These are phyloP conservation scores for Rhodosporidiobolus sp. DNA, from an alignment of 768 basidiomycete species.

Conservation along the genomic window DNA sequence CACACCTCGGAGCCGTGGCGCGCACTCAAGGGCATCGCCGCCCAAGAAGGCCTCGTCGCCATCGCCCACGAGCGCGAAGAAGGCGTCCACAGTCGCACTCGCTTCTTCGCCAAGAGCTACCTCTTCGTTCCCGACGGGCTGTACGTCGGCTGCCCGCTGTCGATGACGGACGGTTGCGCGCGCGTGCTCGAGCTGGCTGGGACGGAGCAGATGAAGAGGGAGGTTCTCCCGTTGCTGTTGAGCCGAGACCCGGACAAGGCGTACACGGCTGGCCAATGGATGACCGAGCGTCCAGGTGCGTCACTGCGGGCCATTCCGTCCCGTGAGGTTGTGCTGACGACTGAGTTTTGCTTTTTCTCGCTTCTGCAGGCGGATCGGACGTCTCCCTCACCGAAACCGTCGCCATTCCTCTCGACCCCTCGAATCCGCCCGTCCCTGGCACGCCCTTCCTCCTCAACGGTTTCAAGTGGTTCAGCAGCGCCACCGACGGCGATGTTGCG, in stretches of 20 bases:
- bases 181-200: constrained; percentile 69
- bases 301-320: constrained; percentile 48
- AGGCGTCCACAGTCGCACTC: constrained; percentile 63
- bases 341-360: too few species aligned
- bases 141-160: constrained; percentile 66
- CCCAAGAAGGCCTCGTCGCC: constrained; percentile 57
- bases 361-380: constrained; percentile 49
- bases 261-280: constrained; percentile 74
- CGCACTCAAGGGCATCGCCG: constrained; percentile 60
- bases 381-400: constrained; percentile 69
- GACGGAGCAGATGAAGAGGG: constrained; percentile 60
- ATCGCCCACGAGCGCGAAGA: constrained; percentile 43
- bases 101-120: constrained; percentile 61
- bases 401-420: constrained; percentile 48
- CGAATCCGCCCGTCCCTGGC: not conserved
- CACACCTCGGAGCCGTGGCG: constrained; percentile 73
- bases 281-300: constrained; percentile 56
- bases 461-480: constrained; percentile 47
- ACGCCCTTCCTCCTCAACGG: constrained; percentile 28
- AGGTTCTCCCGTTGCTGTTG: constrained; percentile 60
- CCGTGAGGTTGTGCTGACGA: not conserved
- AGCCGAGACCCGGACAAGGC: constrained; percentile 64
- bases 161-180: constrained; percentile 76
- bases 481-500: constrained; percentile 70
- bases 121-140: constrained; percentile 60